Evolutionary conservation across 208 protist genomes (phyloP).

Genomic region (Leishmania tropica): DNA sequence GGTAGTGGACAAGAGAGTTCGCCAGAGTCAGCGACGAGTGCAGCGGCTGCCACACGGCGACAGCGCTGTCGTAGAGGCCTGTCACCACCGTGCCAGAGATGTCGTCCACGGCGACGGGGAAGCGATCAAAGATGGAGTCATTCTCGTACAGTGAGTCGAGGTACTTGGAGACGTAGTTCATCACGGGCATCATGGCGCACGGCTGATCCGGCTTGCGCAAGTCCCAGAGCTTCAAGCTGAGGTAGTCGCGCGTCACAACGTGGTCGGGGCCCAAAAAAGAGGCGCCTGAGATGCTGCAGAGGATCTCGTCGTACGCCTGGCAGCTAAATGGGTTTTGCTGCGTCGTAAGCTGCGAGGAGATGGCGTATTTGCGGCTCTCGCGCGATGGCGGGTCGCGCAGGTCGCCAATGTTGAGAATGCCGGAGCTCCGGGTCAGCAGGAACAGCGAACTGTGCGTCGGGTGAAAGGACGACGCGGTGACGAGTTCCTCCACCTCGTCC

Average conservation of each 20-base stretch:
- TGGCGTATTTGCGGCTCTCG: conserved; percentile 66
- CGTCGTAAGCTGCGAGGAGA: conserved; percentile 56
- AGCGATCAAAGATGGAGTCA: conserved; percentile 88
- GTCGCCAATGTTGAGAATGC: conserved; percentile 83
- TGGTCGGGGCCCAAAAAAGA: conserved; percentile 79
- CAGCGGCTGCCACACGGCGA: conserved; percentile 88
- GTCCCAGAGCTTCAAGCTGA: conserved; percentile 90
- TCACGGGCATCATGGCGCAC: conserved; percentile 66
- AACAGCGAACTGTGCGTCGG: conserved; percentile 85
- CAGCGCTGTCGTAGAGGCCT: conserved; percentile 83
- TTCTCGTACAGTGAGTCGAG: conserved; percentile 80
- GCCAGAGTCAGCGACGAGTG: conserved; percentile 18
- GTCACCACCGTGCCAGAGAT: conserved; percentile 78
- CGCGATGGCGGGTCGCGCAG: conserved; percentile 78
- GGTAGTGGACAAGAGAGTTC: conserved; percentile 67
- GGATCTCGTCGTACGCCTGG: conserved; percentile 77
- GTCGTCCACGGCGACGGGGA: conserved; percentile 81
- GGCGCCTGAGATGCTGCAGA: conserved; percentile 84
- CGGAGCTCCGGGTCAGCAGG: conserved; percentile 81
- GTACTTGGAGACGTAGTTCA: conserved; percentile 72
- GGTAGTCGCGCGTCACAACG: conserved; percentile 87
- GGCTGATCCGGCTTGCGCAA: conserved; percentile 61
- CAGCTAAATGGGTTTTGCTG: conserved; percentile 62
- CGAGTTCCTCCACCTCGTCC: conserved; percentile 83
- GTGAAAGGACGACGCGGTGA: conserved; percentile 81